Evolutionary conservation across 2,329 filamentous ascomycete species (phyloP), one percentile per base, ranked within the genome.

Genomic region (Fusarium paranaense): DNA sequence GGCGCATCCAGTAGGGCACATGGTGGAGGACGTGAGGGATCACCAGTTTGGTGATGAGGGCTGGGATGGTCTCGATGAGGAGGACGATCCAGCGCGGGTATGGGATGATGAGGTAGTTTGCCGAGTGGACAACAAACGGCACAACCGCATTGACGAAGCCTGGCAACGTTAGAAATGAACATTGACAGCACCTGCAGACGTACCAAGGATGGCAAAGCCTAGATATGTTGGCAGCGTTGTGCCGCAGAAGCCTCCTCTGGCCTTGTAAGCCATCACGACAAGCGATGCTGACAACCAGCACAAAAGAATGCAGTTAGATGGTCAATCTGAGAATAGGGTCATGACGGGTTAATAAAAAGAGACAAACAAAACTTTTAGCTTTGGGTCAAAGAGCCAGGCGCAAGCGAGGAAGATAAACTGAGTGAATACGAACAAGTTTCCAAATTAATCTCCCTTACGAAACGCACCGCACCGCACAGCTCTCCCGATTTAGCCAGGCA

Each of bases 101-200:
- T 0, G 81, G 81, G 57, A 83, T 77, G 57, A 82, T 80, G 70
- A 83, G 80, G 52, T 83, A 83, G 65, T 81, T 81, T 60, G 79
- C 76, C 7, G 80, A 78, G 64, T 80, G 78, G 38, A 81, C 76
- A 50, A 82, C 76, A 59, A 76, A 79, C 0, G 81, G 76, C 5
- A 83, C 72, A 38, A 81, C 52, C 10, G 72, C 76, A 59, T 80
- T 82, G 60, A 74, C 73, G 62, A 83, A 69, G 58, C 80, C 82
- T 83, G 59, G 4, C 10, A 10, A n/a, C 16, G n/a, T 62, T 75
- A 5, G 73, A 68, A 76, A 8, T 47, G 22, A 8, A 1, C 9
- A 1, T 14, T 45, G 25, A 62, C 25, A 5, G n/a, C 7, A 14
- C 52, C 22, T 30, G 35, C 10, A 20, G 14, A 60, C 67, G 54